These are phyloP conservation scores for Solanum chilense DNA, from an alignment of 257 asterid genomes.

Conservation along the genomic window DNA sequence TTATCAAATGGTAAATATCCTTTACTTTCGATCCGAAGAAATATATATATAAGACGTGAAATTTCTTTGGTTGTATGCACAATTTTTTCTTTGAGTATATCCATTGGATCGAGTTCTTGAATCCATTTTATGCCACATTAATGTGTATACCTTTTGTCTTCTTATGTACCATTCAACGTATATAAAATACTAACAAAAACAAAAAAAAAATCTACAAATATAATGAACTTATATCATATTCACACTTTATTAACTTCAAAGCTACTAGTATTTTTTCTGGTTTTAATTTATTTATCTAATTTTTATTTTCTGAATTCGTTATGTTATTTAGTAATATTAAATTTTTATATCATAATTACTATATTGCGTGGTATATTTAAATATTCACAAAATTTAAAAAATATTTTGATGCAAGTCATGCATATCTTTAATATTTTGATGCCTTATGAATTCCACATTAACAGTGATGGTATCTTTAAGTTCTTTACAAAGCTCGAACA, in stretches of 20 bases:
- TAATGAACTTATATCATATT: not conserved
- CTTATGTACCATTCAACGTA: not conserved
- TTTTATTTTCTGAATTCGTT: not conserved
- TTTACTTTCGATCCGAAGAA: too few relatives aligned
- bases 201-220: not conserved
- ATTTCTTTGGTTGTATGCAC: not conserved
- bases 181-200: not conserved
- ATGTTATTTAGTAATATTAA: not conserved
- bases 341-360: not conserved
- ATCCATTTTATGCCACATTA: not conserved
- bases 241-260: not conserved
- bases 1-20: too few relatives aligned
- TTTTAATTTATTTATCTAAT: not conserved
- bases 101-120: not conserved
- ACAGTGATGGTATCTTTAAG: accelerated
- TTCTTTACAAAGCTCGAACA: accelerated
- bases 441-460: not conserved
- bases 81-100: not conserved
- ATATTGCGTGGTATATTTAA: not conserved
- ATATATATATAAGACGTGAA: not conserved
- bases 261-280: not conserved
- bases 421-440: too few relatives aligned
- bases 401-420: too few relatives aligned
- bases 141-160: not conserved
- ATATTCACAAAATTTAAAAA: not conserved